Evolutionary conservation across 2,329 filamentous ascomycete genomes (phyloP), one percentile per base, ranked within the genome.

Genomic region (Neofusicoccum sp.): DNA sequence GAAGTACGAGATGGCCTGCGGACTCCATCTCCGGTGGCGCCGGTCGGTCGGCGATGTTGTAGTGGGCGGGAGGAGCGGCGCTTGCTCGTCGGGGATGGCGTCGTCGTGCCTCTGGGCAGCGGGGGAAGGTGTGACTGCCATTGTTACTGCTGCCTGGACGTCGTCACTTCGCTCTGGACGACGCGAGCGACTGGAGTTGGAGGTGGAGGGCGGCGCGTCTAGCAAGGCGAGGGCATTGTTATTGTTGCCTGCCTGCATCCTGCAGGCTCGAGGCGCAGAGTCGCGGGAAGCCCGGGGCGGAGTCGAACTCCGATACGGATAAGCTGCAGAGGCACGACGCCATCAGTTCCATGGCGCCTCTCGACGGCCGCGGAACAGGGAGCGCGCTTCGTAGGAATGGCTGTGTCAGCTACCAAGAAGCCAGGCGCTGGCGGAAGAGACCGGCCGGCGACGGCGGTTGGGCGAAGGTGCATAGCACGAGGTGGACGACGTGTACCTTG

Each of bases 1-100:
- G 44, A 69, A 26, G 24, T 66, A 45, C 9, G 66, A 61, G n/a
- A 71, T 64, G 26, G 48, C 26, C 5, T 36, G 20, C 16, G 36
- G 24, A 14, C 36, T 34, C 58, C 58, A 54, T 26, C 20, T 40
- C 6, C 12, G 4, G 24, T 16, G 45, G 43, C 7, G 8, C 8
- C 30, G 49, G 9, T 28, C 40, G 16, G 6, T 28, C 26, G 44
- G 5, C 16, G 34, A 40, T 26, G 28, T n/a, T 3, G 51, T 7
- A 9, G 51, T 3, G 9, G 4, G 30, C 3, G 41, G 43, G 9
- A 58, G 54, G 33, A 48, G 56, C 6, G 43, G 56, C 56, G 56
- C 47, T 20, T 5, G 33, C 44, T 58, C 56, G 31, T 48, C 9
- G 20, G 24, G 20, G 30, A 28, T 12, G 5, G 24, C 30, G 31